Base-by-base conservation (phyloP, 164 flowering plant genomes). In the Brasenia schreberi region DNA sequence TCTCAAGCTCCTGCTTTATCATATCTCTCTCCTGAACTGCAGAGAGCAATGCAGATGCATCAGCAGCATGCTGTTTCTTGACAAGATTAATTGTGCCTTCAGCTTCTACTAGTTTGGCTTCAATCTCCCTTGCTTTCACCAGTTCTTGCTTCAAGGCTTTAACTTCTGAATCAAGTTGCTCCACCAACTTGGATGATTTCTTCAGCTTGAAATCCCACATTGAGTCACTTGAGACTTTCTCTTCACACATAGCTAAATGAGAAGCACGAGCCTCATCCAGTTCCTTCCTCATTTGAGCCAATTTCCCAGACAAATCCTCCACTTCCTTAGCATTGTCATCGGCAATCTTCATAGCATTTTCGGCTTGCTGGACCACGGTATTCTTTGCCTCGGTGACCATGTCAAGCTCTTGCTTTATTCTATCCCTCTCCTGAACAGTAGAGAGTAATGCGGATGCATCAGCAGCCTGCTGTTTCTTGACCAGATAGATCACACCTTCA, bases 241-340 rank as follows among this genome's bases (percentile, higher is more conserved):
- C 60, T 58, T 58, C 18, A 4, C 18, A 14, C 16, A n/a, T 2
- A 58, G 60, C 60, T 18, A 18, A 14, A 14, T 18, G 18, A 58
- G 60, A 58, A 58, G 60, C 60, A 12, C 18, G 60, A 58, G 60
- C 60, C 4, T 58, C 60, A 58, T 58, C 60, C 16, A 58, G 60
- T 12, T 14, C 60, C 60, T 18, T 18, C 18, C 60, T 58, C 80
- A 90, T 61, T 18, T 73, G 80, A 19, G 53, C 64, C 69, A 93
- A 58, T 78, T 93, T 96, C 59, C 83, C 77, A 5, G 92, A 80
- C 43, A 93, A 84, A 64, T 72, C 42, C 67, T 90, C 88, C 39
- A 78, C 89, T 74, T 89, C 87, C 73, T 85, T 88, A 5, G 83
- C 87, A 71, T 87, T 92, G 61, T 81, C 80, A 74, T 89, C 88